Base-by-base conservation (phyloP, 768 basidiomycete species). In the Nevesoporus exiguus region DNA sequence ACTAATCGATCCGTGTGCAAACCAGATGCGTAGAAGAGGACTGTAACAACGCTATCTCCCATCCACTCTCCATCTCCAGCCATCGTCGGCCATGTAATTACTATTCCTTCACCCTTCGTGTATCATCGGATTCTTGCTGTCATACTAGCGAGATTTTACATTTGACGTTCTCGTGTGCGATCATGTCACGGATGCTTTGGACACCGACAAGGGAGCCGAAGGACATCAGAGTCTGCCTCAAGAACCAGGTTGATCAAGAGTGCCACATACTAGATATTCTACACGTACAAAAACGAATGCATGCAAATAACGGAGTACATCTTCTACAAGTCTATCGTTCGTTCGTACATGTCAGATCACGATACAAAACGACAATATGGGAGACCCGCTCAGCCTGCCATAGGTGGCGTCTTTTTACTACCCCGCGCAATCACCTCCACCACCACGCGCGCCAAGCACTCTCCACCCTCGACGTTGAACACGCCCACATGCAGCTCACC, bases 401-500 rank as follows among this genome's bases (percentile, higher is more conserved):
- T 54, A 22, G 68, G 64, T 25, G 58, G 56, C 0, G 59, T 59
- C 43, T 62, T 63, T 50, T 67, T 70, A 13, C 29, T 42, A 30
- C 66, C 69, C 57, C 66, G 64, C 61, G 62, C 69, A 42, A 75
- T 77, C 54, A 87, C 80, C 60, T 85, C 83, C n/a, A 85, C 73
- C 22, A 79, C 68, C 37, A 82, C 77, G 51, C 75, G 75, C 48
- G 77, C 81, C 21, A 85, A 68, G 63, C 83, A 85, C 43, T 74
- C 70, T 3, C 75, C 78, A 46, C 76, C 76, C 51, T 76, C 76
- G 17, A 65, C 69, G 34, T 75, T 74, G 61, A 80, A 86, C 25
- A 87, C 74, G 7, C 81, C 85, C 52, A 85, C 71, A 7, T 74
- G 74, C 52, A 79, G 63, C 64, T 79, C 77, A 22, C 85, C 85